A percentile compares a stretch with the other conserved stretches of the same genome.
phyloP scores from a whole-genome alignment of 2,329 filamentous ascomycete genomes.

The Beauveria scarabaeidicola region DNA sequence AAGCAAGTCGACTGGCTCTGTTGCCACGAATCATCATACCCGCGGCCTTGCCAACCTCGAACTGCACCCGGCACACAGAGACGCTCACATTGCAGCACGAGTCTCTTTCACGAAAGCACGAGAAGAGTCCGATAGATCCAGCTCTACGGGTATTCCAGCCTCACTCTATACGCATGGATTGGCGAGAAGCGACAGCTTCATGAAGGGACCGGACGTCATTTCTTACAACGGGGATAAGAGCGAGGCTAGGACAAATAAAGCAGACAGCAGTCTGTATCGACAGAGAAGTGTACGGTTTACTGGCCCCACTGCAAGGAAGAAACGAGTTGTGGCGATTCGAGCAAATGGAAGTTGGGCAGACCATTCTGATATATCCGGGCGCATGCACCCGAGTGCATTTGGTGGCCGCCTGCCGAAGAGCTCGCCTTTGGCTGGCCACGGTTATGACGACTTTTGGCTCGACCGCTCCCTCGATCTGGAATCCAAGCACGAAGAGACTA shows the following conservation, averaged over 20 bases:
- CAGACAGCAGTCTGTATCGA: conserved; percentile 24
- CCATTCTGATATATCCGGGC: not conserved
- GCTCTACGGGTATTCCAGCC: not conserved
- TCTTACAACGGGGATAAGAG: conserved; percentile 13
- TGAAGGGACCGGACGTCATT: conserved; percentile 13
- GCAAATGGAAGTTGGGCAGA: conserved; percentile 16
- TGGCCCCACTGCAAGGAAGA: conserved; percentile 23
- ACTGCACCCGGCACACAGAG: conserved; percentile 41
- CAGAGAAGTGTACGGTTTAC: conserved; percentile 51
- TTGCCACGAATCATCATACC: conserved; percentile 31
- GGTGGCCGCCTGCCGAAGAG: not conserved
- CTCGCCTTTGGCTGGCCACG: not conserved
- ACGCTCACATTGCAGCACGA: conserved; percentile 54
- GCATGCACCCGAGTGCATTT: not conserved
- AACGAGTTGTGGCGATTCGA: conserved; percentile 22
- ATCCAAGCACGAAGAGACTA: not conserved
- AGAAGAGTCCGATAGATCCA: conserved; percentile 12
- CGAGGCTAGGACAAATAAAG: conserved; percentile 15
- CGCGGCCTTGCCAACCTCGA: conserved; percentile 39
- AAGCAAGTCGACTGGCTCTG: conserved; percentile 46
- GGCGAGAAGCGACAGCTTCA: conserved; percentile 16
- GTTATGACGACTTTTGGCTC: not conserved
- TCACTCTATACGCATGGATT: not conserved
- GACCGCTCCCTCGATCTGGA: not conserved
- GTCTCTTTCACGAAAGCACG: conserved; percentile 49